Conservation (phyloP, 169 alveolate species). For the Plasmodium fragile region DNA sequence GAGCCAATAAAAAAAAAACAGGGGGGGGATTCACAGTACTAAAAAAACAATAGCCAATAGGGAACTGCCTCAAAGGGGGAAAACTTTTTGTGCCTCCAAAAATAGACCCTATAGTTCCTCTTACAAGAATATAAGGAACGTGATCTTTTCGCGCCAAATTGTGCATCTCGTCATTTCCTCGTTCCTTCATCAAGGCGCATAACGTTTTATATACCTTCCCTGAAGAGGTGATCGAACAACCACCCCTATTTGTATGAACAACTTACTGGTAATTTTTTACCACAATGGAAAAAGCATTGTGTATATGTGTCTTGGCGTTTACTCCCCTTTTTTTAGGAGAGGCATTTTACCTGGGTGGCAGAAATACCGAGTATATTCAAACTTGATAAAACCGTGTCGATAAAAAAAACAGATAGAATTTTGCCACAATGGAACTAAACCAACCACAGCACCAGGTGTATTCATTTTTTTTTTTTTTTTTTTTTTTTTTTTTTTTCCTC, state of each 20-base stretch:
- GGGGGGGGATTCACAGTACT: neutral
- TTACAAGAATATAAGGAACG: neutral
- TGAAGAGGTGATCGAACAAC: neutral
- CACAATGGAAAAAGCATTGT: neutral
- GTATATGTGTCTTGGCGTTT: neutral
- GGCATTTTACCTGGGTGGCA: neutral
- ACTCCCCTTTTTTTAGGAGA: neutral
- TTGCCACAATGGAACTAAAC: neutral
- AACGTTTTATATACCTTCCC: neutral
- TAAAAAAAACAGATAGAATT: neutral
- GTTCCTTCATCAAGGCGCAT: neutral
- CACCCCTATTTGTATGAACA: neutral
- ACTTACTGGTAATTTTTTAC: neutral
- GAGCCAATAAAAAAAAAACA: too few species aligned
- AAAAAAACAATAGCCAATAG: neutral
- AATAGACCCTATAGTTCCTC: neutral
- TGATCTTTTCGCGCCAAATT: neutral
- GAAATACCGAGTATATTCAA: neutral
- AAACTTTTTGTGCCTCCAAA: neutral
- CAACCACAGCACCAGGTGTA: neutral
- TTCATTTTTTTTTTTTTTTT: too few species aligned
- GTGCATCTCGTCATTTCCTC: neutral
- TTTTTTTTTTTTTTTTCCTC: neutral
- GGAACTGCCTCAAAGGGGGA: neutral
- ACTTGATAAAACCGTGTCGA: neutral